Evolutionary conservation across 2,329 filamentous ascomycete species (phyloP), one percentile per base, ranked within the genome.

Genomic region (Fusarium torreyae): DNA sequence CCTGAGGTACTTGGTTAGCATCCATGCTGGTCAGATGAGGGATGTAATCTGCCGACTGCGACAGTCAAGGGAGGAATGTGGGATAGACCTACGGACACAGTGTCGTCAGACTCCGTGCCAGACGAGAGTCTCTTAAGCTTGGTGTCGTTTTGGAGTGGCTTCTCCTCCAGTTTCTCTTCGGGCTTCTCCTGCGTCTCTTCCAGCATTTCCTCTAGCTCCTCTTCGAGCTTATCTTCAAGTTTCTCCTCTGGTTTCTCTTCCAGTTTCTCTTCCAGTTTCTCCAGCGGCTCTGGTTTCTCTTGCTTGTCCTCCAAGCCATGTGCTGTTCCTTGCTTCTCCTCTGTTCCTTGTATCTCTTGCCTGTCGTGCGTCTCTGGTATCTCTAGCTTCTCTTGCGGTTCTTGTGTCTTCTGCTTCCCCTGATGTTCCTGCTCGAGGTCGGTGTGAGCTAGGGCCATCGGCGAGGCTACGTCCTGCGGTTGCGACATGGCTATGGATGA

Each of bases 401-500:
- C 43, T n/a, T 49, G 22, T 28, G 28, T 52, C 43, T 57, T 15
- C 36, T 61, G 55, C 50, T 68, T 57, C 39, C 68, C 57, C 34
- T 66, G 54, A 28, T 71, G 56, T 43, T 68, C 51, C 22, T 57
- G 45, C 11, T 65, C 57, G n/a, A 26, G 38, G 24, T 66, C 51
- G 45, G 48, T 33, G 42, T 63, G 58, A 13, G 55, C 45, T 52
- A 69, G 57, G 38, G 63, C 53, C 61, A 69, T 70, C 53, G 71
- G 66, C 43, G 75, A 75, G 55, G 70, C 71, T 62, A 63, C 66
- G 50, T 78, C 75, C 59, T 76, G 76, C 55, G 70, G 72, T 69
- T 79, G 77, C 68, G 78, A 75, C 79, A 81, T 81, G 71, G 59
- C 38, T 69, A 55, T 53, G 53, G 46, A 46, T 57, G 44, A 51